A percentile compares a stretch with the other conserved stretches of the same genome.
These are phyloP conservation scores for Ceratonia siliqua DNA, from an alignment of 306 rosid species.

Conservation along the genomic window DNA sequence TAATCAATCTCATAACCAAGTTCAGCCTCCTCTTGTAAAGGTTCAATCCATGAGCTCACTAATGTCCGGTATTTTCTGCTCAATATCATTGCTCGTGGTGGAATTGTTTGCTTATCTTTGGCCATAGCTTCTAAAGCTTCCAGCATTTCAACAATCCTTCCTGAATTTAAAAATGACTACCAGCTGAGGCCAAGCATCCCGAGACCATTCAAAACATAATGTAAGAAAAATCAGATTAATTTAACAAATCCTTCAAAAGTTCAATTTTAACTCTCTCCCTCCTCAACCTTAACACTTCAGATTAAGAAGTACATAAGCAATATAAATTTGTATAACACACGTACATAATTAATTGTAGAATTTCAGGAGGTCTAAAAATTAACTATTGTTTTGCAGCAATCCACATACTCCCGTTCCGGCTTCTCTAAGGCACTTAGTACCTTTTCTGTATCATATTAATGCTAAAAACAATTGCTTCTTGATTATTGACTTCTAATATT, in stretches of 20 bases:
- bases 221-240: neutral
- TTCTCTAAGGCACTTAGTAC: neutral
- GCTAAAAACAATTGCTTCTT: neutral
- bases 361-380: neutral
- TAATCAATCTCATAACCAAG: conserved; percentile 96
- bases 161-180: conserved; percentile 51
- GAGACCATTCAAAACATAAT: neutral
- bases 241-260: conserved; percentile 3
- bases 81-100: conserved; percentile 91
- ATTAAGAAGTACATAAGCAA: neutral
- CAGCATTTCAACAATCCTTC: conserved; percentile 80
- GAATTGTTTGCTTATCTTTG: conserved; percentile 74
- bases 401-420: neutral
- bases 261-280: neutral
- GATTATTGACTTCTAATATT: neutral
- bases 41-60: conserved; percentile 99
- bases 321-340: neutral
- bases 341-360: conserved; percentile 6
- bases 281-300: neutral
- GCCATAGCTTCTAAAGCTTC: conserved; percentile 90
- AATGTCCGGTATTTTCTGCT: conserved; percentile 92
- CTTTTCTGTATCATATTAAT: neutral
- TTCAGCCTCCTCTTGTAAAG: conserved; percentile 96
- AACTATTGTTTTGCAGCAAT: neutral
- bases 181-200: conserved; percentile 34